Evolutionary conservation across 768 basidiomycete genomes (phyloP).

Genomic region (Mycena floridula): DNA sequence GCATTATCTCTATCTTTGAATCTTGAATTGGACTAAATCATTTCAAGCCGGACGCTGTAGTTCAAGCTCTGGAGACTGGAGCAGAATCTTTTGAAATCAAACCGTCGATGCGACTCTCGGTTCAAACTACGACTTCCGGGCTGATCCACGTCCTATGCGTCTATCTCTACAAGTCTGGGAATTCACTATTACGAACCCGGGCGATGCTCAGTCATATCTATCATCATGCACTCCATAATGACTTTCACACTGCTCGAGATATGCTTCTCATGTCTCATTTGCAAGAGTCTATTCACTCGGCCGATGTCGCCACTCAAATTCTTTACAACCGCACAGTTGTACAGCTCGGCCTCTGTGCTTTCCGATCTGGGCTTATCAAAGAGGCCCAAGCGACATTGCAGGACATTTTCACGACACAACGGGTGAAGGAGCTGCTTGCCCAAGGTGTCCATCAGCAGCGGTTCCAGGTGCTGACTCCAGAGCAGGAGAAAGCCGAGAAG

Average conservation of each 20-base stretch:
- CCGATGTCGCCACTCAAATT: slow-evolving; percentile 96
- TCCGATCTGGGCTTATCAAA: slow-evolving; percentile 90
- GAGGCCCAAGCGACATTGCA: slow-evolving; percentile 90
- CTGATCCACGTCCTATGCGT: slow-evolving; percentile 88
- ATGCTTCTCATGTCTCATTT: slow-evolving; percentile 99
- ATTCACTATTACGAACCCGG: slow-evolving; percentile 88
- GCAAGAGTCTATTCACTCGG: slow-evolving; percentile 93
- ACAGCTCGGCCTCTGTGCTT: slow-evolving; percentile 94
- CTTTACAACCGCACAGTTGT: slow-evolving; percentile 97
- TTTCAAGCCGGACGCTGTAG: slow-evolving; percentile 83
- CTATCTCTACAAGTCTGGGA: slow-evolving; percentile 87
- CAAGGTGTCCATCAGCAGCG: slow-evolving; percentile 94
- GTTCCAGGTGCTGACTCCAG: slow-evolving; percentile 80
- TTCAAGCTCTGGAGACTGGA: slow-evolving; percentile 80
- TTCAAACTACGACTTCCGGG: slow-evolving; percentile 52
- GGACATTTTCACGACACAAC: slow-evolving; percentile 94
- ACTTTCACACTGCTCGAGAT: slow-evolving; percentile 94
- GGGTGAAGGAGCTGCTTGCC: slow-evolving; percentile 94
- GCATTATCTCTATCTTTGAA: slow-evolving; percentile 8
- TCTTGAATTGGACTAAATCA: slow-evolving; percentile 11
- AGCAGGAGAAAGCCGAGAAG: slow-evolving; percentile 96
- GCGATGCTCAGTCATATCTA: slow-evolving; percentile 98
- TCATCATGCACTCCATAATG: slow-evolving; percentile 93
- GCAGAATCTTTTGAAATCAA: slow-evolving; percentile 51
- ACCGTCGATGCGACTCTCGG: slow-evolving; percentile 55